Percentiles rank a stretch among this genome's conserved stretches.
These are phyloP conservation scores for Metschnikowia continentalis DNA, from an alignment of 805 yeast species.

Conservation along the genomic window DNA sequence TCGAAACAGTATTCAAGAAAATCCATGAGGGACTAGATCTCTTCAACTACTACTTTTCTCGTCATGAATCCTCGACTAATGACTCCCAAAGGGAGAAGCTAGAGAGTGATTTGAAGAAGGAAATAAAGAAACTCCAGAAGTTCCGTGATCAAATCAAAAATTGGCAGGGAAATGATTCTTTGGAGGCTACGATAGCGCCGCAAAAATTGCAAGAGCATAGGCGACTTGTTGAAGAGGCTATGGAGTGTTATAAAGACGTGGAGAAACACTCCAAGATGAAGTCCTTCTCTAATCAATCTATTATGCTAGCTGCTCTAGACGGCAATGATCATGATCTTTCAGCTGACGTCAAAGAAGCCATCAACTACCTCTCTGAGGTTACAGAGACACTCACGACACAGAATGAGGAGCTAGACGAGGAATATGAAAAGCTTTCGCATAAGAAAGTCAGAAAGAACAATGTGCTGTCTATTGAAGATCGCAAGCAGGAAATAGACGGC, in stretches of 20 bases:
- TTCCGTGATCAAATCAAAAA: slow-evolving; percentile 43
- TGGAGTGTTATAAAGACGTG: slow-evolving; percentile 44
- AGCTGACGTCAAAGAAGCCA: slow-evolving; percentile 32
- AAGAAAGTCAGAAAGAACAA: slow-evolving; percentile 39
- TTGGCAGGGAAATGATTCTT: slow-evolving; percentile 36
- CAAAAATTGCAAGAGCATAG: slow-evolving; percentile 32
- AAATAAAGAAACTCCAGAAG: slow-evolving; percentile 43
- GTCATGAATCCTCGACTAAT: slow-evolving; percentile 36
- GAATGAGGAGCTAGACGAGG: slow-evolving; percentile 34
- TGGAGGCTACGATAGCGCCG: slow-evolving; percentile 20
- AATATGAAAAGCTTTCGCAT: slow-evolving; percentile 36
- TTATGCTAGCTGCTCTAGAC: slow-evolving; percentile 38
- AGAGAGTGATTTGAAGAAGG: slow-evolving; percentile 42
- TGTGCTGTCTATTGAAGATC: slow-evolving; percentile 32
- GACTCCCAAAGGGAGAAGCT: slow-evolving; percentile 42
- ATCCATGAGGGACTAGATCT: slow-evolving; percentile 44
- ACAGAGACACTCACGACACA: slow-evolving; percentile 32
- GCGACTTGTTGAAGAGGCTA: slow-evolving; percentile 40
- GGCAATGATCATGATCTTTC: slow-evolving; percentile 22
- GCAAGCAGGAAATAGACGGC: slow-evolving; percentile 37
- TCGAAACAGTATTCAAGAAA: slow-evolving; percentile 40
- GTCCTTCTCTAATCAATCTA: slow-evolving; percentile 42
- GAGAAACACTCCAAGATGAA: slow-evolving; percentile 42
- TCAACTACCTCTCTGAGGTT: slow-evolving; percentile 29
- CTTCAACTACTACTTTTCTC: slow-evolving; percentile 41